Evolutionary conservation across 768 basidiomycete genomes (phyloP).

Genomic region (Cytidiella melzeri): DNA sequence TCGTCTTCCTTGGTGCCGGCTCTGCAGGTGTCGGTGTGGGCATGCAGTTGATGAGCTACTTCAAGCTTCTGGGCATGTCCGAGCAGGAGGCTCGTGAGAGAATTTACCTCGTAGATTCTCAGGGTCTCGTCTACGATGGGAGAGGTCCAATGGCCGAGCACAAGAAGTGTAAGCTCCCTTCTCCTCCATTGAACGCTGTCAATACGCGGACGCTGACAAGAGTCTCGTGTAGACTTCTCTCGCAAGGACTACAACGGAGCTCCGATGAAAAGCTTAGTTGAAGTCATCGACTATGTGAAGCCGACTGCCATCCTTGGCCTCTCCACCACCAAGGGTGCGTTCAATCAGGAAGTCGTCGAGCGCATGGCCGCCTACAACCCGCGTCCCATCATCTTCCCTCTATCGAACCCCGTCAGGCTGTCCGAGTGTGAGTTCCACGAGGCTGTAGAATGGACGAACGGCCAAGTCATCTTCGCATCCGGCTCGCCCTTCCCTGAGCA

Average conservation of each 20-base stretch:
- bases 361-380: constrained; percentile 76
- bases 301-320: constrained; percentile 89
- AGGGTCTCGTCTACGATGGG: constrained; percentile 75
- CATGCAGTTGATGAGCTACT: constrained; percentile 84
- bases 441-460: constrained; percentile 65
- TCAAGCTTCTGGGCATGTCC: constrained; percentile 71
- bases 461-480: constrained; percentile 77
- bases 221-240: constrained; percentile 58
- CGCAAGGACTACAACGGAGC: constrained; percentile 74
- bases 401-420: constrained; percentile 82
- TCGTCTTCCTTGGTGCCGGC: constrained; percentile 91
- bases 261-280: constrained; percentile 66
- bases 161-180: constrained; percentile 56
- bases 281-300: constrained; percentile 75
- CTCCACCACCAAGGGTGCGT: constrained; percentile 74
- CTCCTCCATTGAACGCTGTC: not conserved
- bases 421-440: constrained; percentile 79
- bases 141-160: constrained; percentile 73
- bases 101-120: constrained; percentile 83
- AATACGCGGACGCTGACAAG: not conserved
- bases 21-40: constrained; percentile 91
- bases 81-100: constrained; percentile 68
- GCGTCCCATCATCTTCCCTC: constrained; percentile 87
- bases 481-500: constrained; percentile 80
- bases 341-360: constrained; percentile 62